Percentiles rank a stretch among this genome's conserved stretches.
These are phyloP conservation scores for Rhizodiscina lignyota DNA, from an alignment of 495 filamentous ascomycete species.

Conservation along the genomic window DNA sequence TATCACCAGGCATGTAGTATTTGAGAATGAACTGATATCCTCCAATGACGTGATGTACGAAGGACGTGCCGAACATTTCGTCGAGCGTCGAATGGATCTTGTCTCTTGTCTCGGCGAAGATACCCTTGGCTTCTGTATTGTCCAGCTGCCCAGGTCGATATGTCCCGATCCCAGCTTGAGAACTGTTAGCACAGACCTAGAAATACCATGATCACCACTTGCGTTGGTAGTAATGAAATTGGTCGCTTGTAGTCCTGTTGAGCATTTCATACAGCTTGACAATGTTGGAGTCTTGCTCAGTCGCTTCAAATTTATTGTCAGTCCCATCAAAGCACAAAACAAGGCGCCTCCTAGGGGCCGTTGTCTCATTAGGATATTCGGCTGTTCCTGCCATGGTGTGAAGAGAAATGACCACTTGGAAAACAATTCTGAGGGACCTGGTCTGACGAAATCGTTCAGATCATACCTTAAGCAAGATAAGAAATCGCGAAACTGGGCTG, in stretches of 20 bases:
- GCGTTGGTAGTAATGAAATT: conserved; percentile 17
- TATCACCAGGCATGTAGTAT: conserved; percentile 9
- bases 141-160: too few relatives aligned
- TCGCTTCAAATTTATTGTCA: conserved; percentile 17
- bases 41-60: conserved; percentile 5
- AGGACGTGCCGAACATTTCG: conserved; percentile 4
- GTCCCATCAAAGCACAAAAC: conserved; percentile 26
- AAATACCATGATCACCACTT: neutral
- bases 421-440: too few relatives aligned
- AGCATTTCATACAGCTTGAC: conserved; percentile 21
- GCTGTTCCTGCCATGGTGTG: too few relatives aligned
- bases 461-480: too few relatives aligned
- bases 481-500: too few relatives aligned
- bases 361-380: too few relatives aligned
- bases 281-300: conserved; percentile 19
- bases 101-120: neutral
- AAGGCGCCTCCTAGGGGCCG: conserved; percentile 10
- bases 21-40: conserved; percentile 7
- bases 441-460: too few relatives aligned
- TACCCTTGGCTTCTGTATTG: too few relatives aligned
- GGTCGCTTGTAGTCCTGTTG: conserved; percentile 10
- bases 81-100: conserved; percentile 1
- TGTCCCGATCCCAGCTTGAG: conserved; percentile 7
- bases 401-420: too few relatives aligned
- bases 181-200: too few relatives aligned